phyloP scores from a whole-genome alignment of 257 asterid species.

The Solanum rostratum region DNA sequence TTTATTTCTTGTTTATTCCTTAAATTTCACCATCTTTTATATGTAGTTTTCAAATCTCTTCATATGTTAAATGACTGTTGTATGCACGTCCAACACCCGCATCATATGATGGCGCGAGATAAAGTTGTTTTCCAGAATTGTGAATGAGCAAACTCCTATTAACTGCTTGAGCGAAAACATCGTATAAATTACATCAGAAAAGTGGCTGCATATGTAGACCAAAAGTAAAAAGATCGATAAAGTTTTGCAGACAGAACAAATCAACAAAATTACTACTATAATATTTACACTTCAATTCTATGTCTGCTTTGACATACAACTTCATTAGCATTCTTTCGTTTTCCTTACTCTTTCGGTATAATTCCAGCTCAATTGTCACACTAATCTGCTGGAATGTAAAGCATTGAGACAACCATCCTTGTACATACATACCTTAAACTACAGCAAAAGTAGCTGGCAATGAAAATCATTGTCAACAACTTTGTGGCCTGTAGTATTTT shows the following conservation, averaged over 20 bases:
- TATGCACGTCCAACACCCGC: no score
- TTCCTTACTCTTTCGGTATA: background rate
- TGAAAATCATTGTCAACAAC: constrained; percentile 40
- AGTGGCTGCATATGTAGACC: background rate
- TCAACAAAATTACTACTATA: background rate
- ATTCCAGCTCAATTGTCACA: background rate
- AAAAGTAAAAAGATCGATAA: background rate
- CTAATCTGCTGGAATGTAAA: background rate
- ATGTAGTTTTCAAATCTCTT: no score
- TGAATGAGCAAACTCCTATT: no score
- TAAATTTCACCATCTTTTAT: no score
- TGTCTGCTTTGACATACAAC: background rate
- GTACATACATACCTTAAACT: background rate
- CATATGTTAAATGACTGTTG: no score
- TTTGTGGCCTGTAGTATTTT: constrained; percentile 45
- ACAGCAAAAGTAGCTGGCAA: background rate
- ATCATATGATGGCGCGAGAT: no score
- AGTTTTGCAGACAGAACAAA: background rate
- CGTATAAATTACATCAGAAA: background rate
- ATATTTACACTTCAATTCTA: background rate
- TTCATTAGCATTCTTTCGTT: background rate
- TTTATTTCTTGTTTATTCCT: no score
- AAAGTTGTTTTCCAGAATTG: no score
- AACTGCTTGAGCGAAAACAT: background rate
- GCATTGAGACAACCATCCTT: background rate